Percentiles rank a stretch among this genome's conserved stretches.
Conservation (phyloP, 2,329 filamentous ascomycete genomes). For the Ambrosiella cleistominuta region DNA sequence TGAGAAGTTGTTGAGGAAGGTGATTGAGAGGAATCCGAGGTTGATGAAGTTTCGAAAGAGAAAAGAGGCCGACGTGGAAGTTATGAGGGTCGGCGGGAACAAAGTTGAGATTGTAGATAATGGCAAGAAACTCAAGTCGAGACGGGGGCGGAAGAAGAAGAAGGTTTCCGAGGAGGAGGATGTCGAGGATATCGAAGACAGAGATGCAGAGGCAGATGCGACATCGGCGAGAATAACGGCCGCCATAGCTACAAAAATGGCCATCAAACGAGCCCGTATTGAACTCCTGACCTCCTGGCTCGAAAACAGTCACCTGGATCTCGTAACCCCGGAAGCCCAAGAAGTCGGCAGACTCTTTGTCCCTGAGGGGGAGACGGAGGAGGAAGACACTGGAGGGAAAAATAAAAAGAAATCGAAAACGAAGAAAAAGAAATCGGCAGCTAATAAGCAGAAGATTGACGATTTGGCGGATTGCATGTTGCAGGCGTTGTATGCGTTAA, state of each 20-base stretch:
- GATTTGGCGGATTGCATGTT: slow-evolving; percentile 9
- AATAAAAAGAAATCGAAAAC: neutral
- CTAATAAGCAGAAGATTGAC: slow-evolving; percentile 2
- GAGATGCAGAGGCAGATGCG: neutral
- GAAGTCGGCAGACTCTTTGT: neutral
- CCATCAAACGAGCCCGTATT: slow-evolving; percentile 6
- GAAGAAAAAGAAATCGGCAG: neutral
- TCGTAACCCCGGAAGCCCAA: neutral
- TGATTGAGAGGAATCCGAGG: neutral
- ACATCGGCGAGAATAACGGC: neutral
- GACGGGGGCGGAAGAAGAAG: too few relatives aligned
- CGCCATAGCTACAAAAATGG: neutral
- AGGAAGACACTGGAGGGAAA: neutral
- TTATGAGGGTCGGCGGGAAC: too few relatives aligned
- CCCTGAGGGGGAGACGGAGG: too few relatives aligned
- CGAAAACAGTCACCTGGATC: neutral
- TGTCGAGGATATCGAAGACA: neutral
- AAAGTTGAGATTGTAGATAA: too few relatives aligned
- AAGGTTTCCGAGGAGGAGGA: too few relatives aligned
- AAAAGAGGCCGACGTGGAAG: neutral
- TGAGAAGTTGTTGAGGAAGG: neutral
- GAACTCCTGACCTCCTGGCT: slow-evolving; percentile 5
- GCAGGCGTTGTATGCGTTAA: slow-evolving; percentile 6
- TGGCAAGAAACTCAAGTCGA: too few relatives aligned
- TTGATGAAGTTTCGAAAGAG: neutral